Evolutionary conservation across 108 stramenopile genomes (phyloP).

Genomic region (Cylindrotheca closterium): DNA sequence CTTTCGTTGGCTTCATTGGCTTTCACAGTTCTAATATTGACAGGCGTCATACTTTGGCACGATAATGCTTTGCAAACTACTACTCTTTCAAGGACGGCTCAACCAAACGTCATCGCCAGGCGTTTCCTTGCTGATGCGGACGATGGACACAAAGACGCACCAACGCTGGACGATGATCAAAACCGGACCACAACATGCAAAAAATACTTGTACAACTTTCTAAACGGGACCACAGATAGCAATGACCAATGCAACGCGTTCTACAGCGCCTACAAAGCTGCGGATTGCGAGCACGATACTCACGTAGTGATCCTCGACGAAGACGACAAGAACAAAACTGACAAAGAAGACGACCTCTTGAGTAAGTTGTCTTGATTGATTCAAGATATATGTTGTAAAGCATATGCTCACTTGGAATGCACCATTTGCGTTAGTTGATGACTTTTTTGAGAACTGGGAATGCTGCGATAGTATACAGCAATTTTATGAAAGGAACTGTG

Average conservation of each 20-base stretch:
- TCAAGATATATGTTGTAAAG: background rate
- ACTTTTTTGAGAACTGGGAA: conserved; percentile 69
- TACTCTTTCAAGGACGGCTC: background rate
- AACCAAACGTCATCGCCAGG: background rate
- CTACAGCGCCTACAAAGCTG: conserved; percentile 69
- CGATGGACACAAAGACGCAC: conserved; percentile 1
- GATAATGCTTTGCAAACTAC: background rate
- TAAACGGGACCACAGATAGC: conserved; percentile 83
- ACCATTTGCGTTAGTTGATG: conserved; percentile 39
- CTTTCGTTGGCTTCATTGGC: conserved; percentile 15
- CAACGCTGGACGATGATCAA: conserved; percentile 36
- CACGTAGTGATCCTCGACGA: conserved; percentile 5
- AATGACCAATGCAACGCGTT: conserved; percentile 81
- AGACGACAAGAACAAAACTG: conserved; percentile 1
- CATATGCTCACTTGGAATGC: background rate
- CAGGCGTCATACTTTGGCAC: conserved; percentile 10
- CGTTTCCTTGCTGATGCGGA: background rate
- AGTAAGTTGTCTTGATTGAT: background rate
- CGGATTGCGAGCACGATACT: conserved; percentile 54
- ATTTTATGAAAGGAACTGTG: conserved; percentile 55
- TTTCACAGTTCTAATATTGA: conserved; percentile 15
- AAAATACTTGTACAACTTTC: conserved; percentile 66
- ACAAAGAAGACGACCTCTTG: background rate
- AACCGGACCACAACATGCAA: conserved; percentile 53
- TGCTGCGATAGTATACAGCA: conserved; percentile 58